Percentiles rank a stretch among this genome's conserved stretches.
Evolutionary conservation across 192 early-diverging fungal genomes (phyloP).

Genomic region (Backusella parvicylindrica): DNA sequence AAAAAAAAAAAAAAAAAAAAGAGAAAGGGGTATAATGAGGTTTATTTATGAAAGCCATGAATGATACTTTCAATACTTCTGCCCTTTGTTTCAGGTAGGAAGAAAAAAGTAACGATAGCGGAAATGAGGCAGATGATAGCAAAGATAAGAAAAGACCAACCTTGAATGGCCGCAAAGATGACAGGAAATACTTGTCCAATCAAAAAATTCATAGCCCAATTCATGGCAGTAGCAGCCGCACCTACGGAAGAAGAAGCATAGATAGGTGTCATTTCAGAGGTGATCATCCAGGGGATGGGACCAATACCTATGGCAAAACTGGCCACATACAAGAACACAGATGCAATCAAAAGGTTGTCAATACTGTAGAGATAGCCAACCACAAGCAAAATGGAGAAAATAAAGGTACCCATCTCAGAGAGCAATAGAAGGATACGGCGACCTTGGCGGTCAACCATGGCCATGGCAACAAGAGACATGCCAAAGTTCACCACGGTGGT

Average conservation of each 20-base stretch:
- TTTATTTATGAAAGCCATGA: neutral
- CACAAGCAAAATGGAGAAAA: conserved; percentile 24
- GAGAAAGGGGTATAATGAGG: neutral
- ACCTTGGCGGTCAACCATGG: neutral
- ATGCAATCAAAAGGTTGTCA: conserved; percentile 53
- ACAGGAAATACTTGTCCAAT: conserved; percentile 40
- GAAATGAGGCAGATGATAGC: conserved; percentile 7
- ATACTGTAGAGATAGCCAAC: conserved; percentile 56
- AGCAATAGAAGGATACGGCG: neutral
- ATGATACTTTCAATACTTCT: conserved; percentile 54
- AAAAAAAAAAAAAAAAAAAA: neutral
- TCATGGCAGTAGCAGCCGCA: conserved; percentile 66
- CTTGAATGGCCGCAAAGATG: conserved; percentile 18
- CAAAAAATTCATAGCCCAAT: conserved; percentile 60
- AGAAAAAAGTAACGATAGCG: conserved; percentile 33
- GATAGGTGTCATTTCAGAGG: conserved; percentile 72
- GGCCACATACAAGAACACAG: conserved; percentile 73
- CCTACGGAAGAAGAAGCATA: conserved; percentile 71
- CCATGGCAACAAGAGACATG: conserved; percentile 5
- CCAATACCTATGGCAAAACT: conserved; percentile 78
- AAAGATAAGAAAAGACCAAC: conserved; percentile 12
- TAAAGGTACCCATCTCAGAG: neutral
- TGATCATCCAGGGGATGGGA: conserved; percentile 77
- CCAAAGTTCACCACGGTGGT: neutral
- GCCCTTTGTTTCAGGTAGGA: conserved; percentile 55